Evolutionary conservation across 2,329 filamentous ascomycete genomes (phyloP).

Genomic region (Stagonosporopsis cucurbitacearum): DNA sequence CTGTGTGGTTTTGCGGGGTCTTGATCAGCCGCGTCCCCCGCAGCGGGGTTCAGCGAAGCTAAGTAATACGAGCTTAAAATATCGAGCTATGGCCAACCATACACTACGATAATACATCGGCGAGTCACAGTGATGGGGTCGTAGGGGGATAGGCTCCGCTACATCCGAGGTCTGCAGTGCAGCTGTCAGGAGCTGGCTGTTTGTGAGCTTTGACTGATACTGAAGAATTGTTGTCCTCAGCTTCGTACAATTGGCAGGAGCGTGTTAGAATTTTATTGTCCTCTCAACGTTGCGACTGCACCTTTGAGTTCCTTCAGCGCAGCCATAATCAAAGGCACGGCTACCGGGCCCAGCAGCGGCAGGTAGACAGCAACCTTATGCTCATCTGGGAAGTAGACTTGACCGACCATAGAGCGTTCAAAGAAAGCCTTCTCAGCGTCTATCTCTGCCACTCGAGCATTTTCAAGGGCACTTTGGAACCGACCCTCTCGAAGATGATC

Average conservation of each 20-base stretch:
- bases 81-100: constrained; percentile 10
- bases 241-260: neutral
- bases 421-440: constrained; percentile 96
- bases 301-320: constrained; percentile 71
- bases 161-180: constrained; percentile 8
- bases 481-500: constrained; percentile 67
- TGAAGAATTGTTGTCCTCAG: neutral
- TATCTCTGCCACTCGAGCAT: constrained; percentile 83
- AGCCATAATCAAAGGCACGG: constrained; percentile 86
- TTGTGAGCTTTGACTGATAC: neutral
- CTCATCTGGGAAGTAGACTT: constrained; percentile 98
- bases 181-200: neutral
- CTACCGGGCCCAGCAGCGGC: constrained; percentile 86
- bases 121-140: constrained; percentile 4
- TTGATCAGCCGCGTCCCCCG: constrained; percentile 5
- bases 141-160: neutral
- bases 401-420: constrained; percentile 98
- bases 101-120: neutral
- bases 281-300: constrained; percentile 9
- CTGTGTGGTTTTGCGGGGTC: neutral
- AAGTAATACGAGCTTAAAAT: neutral
- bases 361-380: constrained; percentile 97
- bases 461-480: constrained; percentile 72
- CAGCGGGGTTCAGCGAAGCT: constrained; percentile 9
- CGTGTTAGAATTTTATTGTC: neutral